These are phyloP conservation scores for Darksidea phi DNA, from an alignment of 495 filamentous ascomycete species.

Conservation along the genomic window DNA sequence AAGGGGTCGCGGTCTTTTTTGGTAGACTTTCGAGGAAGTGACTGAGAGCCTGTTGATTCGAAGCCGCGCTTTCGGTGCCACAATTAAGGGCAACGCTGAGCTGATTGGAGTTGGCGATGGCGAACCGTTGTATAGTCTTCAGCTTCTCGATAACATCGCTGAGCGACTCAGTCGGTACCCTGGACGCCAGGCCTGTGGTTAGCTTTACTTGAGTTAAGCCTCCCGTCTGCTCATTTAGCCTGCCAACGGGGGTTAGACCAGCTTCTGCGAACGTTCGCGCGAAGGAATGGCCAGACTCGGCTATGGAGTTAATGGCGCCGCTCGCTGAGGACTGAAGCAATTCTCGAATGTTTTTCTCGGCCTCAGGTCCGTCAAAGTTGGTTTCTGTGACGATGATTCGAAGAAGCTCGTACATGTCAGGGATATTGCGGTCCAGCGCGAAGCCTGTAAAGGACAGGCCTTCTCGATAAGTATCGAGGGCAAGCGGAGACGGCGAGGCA, in stretches of 20 bases:
- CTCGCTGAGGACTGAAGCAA: conserved; percentile 80
- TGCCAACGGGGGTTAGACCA: conserved; percentile 66
- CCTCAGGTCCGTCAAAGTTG: conserved; percentile 78
- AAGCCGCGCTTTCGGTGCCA: conserved; percentile 62
- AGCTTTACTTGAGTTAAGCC: conserved; percentile 87
- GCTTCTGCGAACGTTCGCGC: conserved; percentile 81
- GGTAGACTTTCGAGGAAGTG: conserved; percentile 64
- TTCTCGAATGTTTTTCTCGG: conserved; percentile 77
- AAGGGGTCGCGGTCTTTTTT: conserved; percentile 42
- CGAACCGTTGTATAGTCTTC: conserved; percentile 78
- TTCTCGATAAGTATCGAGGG: conserved; percentile 69
- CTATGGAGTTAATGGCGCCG: conserved; percentile 87
- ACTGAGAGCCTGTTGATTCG: conserved; percentile 71
- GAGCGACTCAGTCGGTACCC: conserved; percentile 58
- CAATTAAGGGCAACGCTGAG: conserved; percentile 87
- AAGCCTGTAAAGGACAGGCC: conserved; percentile 79
- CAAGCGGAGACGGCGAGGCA: conserved; percentile 68
- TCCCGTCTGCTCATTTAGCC: conserved; percentile 73
- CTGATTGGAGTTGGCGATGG: conserved; percentile 57
- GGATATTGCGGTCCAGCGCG: conserved; percentile 84
- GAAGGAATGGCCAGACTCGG: conserved; percentile 80
- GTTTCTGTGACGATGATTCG: conserved; percentile 79
- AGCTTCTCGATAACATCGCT: conserved; percentile 78
- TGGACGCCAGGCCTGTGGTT: conserved; percentile 65
- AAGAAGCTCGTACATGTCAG: conserved; percentile 84